Percentiles rank a stretch among this genome's conserved stretches.
Evolutionary conservation across 345 rosid genomes (phyloP).

Genomic region (Moricandia arvensis): DNA sequence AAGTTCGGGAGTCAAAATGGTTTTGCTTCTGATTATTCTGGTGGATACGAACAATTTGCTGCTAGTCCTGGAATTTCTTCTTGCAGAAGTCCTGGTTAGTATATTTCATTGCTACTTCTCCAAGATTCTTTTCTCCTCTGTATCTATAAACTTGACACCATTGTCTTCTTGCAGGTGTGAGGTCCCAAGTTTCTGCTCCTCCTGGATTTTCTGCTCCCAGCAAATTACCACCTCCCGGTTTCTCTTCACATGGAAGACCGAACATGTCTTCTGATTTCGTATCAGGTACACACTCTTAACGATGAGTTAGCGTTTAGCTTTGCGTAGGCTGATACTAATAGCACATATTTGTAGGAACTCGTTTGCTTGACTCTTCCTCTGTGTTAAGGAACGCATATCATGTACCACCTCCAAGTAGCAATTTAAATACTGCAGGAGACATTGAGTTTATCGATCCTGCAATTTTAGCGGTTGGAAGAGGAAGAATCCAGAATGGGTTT

Average conservation of each 20-base stretch:
- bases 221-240: conserved; percentile 93
- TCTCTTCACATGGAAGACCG: conserved; percentile 63
- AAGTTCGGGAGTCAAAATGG: conserved; percentile 48
- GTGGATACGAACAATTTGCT: conserved; percentile 44
- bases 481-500: conserved; percentile 58
- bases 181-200: conserved; percentile 73
- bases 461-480: conserved; percentile 90
- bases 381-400: conserved; percentile 52
- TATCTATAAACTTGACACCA: neutral
- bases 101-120: neutral
- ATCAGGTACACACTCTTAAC: conserved; percentile 44
- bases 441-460: conserved; percentile 93
- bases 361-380: conserved; percentile 49
- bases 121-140: neutral
- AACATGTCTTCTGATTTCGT: conserved; percentile 47
- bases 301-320: neutral
- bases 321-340: neutral
- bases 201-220: conserved; percentile 85
- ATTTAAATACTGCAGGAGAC: conserved; percentile 46
- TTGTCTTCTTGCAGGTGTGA: conserved; percentile 33
- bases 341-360: conserved; percentile 48
- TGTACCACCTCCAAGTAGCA: conserved; percentile 42
- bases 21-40: conserved; percentile 46
- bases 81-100: conserved; percentile 63
- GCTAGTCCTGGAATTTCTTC: conserved; percentile 36